Conservation (phyloP, 768 basidiomycete genomes). For the Hydnomerulius pinastri region DNA sequence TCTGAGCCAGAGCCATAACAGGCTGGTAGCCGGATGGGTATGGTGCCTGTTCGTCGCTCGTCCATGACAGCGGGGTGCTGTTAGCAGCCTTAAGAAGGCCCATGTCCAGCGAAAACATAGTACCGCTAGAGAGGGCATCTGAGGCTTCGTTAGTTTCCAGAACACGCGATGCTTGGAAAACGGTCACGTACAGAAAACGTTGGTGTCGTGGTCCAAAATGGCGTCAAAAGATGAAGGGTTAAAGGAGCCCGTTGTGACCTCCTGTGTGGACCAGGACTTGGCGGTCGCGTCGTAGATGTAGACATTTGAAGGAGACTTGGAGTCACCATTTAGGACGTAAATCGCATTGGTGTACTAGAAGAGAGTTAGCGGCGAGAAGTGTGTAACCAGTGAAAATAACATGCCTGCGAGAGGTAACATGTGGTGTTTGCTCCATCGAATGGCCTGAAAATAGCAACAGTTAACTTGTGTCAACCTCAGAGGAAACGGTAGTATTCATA, state of each 20-base stretch:
- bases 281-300: constrained; percentile 79
- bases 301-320: constrained; percentile 62
- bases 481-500: constrained; percentile 39
- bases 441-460: constrained; percentile 41
- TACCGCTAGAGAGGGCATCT: constrained; percentile 72
- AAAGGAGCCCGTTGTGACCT: constrained; percentile 51
- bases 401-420: constrained; percentile 73
- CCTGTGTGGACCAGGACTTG: constrained; percentile 80
- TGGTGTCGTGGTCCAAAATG: constrained; percentile 93
- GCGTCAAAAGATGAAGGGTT: constrained; percentile 66
- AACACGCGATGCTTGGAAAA: background rate
- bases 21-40: constrained; percentile 65
- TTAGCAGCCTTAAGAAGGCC: constrained; percentile 60
- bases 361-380: constrained; percentile 3
- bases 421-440: constrained; percentile 65
- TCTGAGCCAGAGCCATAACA: constrained; percentile 81
- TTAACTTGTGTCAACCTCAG: constrained; percentile 1
- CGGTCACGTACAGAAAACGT: constrained; percentile 73
- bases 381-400: constrained; percentile 4
- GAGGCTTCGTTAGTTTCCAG: constrained; percentile 9
- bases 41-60: constrained; percentile 54
- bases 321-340: constrained; percentile 81
- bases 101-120: constrained; percentile 74
- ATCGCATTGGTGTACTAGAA: constrained; percentile 79
- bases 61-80: constrained; percentile 62